Percentiles rank a stretch among this genome's conserved stretches.
phyloP scores from a whole-genome alignment of 805 yeast species.

The Citeromyces matritensis region DNA sequence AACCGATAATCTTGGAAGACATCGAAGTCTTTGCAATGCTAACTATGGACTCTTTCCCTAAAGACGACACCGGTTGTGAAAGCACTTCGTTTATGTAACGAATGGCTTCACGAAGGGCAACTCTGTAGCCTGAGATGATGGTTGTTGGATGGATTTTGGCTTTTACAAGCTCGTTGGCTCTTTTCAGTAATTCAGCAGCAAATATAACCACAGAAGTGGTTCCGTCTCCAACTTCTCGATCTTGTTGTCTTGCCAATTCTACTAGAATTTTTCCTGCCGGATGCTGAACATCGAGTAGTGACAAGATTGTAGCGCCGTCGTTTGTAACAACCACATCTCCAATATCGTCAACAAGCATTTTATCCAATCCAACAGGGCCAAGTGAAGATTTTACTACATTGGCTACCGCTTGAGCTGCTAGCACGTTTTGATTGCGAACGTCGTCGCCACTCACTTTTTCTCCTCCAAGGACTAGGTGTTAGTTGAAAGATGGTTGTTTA shows the following conservation, averaged over 20 bases:
- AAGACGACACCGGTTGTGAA: slow-evolving; percentile 61
- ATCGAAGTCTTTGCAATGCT: slow-evolving; percentile 94
- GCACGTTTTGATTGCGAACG: slow-evolving; percentile 86
- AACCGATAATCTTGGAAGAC: slow-evolving; percentile 92
- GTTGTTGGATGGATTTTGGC: slow-evolving; percentile 97
- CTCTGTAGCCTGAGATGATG: slow-evolving; percentile 88
- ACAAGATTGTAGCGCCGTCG: slow-evolving; percentile 94
- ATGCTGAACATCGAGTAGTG: slow-evolving; percentile 88
- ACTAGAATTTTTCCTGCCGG: slow-evolving; percentile 98
- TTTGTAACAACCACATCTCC: slow-evolving; percentile 98
- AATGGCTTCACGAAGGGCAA: slow-evolving; percentile 84
- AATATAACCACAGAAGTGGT: slow-evolving; percentile 95
- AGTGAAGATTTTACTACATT: slow-evolving; percentile 81
- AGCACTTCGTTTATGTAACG: slow-evolving; percentile 76
- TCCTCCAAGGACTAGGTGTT: slow-evolving; percentile 62
- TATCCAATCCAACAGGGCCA: slow-evolving; percentile 97
- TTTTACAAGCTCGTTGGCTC: slow-evolving; percentile 88
- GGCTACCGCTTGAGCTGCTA: slow-evolving; percentile 83
- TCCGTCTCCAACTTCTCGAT: slow-evolving; percentile 97
- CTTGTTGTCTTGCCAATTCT: slow-evolving; percentile 97
- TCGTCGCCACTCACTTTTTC: slow-evolving; percentile 94
- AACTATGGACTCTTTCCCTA: slow-evolving; percentile 73
- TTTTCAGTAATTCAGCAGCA: slow-evolving; percentile 80
- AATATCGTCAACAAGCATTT: slow-evolving; percentile 97
- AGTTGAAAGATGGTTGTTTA: slow-evolving; percentile 3